Conservation (phyloP, 768 basidiomycete genomes). For the Kondoa subrosea region DNA sequence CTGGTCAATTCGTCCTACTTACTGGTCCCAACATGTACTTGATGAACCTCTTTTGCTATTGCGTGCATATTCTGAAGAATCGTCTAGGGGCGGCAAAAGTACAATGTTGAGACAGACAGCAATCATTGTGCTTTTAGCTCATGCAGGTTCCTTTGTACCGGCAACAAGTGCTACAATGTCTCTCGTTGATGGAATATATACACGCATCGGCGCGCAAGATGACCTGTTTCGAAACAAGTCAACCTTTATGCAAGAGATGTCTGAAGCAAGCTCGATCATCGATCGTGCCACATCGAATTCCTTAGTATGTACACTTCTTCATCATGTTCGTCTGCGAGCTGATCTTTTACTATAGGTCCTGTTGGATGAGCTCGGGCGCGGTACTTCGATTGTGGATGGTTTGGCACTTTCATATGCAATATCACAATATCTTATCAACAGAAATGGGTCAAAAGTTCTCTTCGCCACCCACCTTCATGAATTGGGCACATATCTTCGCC, state of each 20-base stretch:
- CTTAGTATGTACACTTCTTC: conserved; percentile 41
- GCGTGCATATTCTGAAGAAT: too few species aligned
- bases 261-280: conserved; percentile 83
- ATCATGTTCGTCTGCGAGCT: background rate
- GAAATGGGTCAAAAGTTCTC: conserved; percentile 48
- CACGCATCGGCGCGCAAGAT: conserved; percentile 86
- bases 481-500: conserved; percentile 2
- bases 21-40: background rate
- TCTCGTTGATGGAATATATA: conserved; percentile 77
- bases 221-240: conserved; percentile 83
- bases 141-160: conserved; percentile 84
- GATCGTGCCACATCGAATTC: conserved; percentile 63
- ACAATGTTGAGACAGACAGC: conserved; percentile 83
- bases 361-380: conserved; percentile 98
- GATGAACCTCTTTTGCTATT: too few species aligned
- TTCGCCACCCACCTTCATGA: conserved; percentile 99
- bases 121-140: conserved; percentile 72
- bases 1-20: background rate
- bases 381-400: conserved; percentile 81
- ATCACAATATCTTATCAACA: conserved; percentile 49
- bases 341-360: conserved; percentile 50
- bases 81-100: conserved; percentile 50
- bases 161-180: conserved; percentile 65
- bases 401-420: conserved; percentile 85
- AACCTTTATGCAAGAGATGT: conserved; percentile 88